These are phyloP conservation scores for Hypoxylon sp. DNA, from an alignment of 2,329 filamentous ascomycete species.

Conservation along the genomic window DNA sequence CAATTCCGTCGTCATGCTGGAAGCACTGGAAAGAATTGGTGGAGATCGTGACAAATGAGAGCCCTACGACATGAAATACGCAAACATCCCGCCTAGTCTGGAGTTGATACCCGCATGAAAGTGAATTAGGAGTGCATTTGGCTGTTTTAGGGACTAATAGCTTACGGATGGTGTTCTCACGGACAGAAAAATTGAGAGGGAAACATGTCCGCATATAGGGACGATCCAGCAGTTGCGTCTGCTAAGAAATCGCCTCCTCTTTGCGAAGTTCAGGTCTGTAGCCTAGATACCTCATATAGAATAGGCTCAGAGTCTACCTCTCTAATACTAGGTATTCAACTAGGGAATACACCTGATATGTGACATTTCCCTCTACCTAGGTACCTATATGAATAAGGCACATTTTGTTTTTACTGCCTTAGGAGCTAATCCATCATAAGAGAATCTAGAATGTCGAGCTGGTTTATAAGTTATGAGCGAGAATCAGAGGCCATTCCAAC, in stretches of 20 bases:
- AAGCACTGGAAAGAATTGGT: constrained; percentile 80
- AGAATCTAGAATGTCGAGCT: too few species aligned
- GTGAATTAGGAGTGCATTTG: constrained; percentile 19
- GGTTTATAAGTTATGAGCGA: background rate
- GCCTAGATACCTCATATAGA: background rate
- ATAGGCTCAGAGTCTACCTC: background rate
- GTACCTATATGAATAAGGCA: background rate
- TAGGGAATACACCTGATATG: background rate
- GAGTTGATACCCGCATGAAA: constrained; percentile 43
- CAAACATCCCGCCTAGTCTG: constrained; percentile 27
- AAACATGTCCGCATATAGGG: constrained; percentile 1
- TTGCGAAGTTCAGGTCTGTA: constrained; percentile 2
- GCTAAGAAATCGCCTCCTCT: constrained; percentile 4
- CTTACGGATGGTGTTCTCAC: constrained; percentile 30
- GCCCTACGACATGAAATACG: constrained; percentile 16
- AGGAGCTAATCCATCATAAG: too few species aligned
- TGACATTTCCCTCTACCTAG: background rate
- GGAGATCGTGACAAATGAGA: constrained; percentile 64
- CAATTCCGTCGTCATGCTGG: constrained; percentile 98
- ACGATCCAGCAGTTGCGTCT: constrained; percentile 6
- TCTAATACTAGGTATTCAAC: constrained; percentile 7
- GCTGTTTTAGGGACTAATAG: constrained; percentile 9
- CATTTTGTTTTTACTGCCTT: too few species aligned
- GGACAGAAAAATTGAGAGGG: constrained; percentile 25
- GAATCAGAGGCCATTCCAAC: background rate